Percentiles rank a stretch among this genome's conserved stretches.
These are phyloP conservation scores for Torrubiellomyces zombiae DNA, from an alignment of 2,329 filamentous ascomycete species.

Conservation along the genomic window DNA sequence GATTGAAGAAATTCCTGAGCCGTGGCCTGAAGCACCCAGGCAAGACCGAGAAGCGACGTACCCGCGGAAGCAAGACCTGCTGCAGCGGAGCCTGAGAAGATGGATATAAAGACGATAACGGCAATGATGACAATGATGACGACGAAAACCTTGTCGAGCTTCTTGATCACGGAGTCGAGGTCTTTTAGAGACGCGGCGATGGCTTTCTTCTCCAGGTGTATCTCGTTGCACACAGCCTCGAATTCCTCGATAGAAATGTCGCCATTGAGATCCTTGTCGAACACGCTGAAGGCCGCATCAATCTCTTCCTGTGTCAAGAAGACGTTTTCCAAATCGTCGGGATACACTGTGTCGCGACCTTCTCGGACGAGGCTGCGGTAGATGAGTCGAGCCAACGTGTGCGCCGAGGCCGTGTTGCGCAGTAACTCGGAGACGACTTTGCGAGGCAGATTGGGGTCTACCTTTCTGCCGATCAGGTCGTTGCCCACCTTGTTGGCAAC, in stretches of 20 bases:
- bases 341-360: constrained; percentile 57
- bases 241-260: constrained; percentile 94
- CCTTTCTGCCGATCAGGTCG: constrained; percentile 71
- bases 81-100: constrained; percentile 81
- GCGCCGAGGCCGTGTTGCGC: constrained; percentile 53
- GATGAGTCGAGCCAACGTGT: constrained; percentile 71
- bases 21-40: constrained; percentile 84
- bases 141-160: constrained; percentile 76
- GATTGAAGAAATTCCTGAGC: constrained; percentile 92
- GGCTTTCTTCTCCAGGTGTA: constrained; percentile 84
- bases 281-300: constrained; percentile 76
- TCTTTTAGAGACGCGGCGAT: constrained; percentile 92
- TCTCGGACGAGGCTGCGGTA: constrained; percentile 73
- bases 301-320: constrained; percentile 77
- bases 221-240: constrained; percentile 83
- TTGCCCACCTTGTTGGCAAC: constrained; percentile 75
- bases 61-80: constrained; percentile 81
- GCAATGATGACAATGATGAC: constrained; percentile 72
- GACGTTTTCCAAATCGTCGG: constrained; percentile 61
- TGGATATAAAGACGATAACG: constrained; percentile 71
- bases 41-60: constrained; percentile 71
- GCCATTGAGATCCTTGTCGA: constrained; percentile 92
- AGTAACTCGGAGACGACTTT: constrained; percentile 73
- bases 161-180: constrained; percentile 80
- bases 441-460: constrained; percentile 58